Evolutionary conservation across 2,329 filamentous ascomycete species (phyloP), one percentile per base, ranked within the genome.

Genomic region (Neonectria faginata): DNA sequence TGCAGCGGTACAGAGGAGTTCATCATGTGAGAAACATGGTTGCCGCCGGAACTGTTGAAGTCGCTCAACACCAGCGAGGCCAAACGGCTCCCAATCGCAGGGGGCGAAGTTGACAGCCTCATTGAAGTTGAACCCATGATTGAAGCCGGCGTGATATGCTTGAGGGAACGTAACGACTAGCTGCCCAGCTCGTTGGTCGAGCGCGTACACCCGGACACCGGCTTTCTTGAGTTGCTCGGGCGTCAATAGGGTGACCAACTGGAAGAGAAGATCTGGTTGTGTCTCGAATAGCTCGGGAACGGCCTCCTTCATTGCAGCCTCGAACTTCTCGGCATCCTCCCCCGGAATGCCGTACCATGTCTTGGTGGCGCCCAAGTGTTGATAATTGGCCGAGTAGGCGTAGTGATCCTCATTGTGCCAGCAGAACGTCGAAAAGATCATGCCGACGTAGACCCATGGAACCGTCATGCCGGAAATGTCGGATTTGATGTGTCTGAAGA

Each of bases 381-480:
- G 96, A 74, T 98, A 99, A 71, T 99, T 99, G 57, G 96, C 92
- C 0, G 96, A 99, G 77, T 98, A 99, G 2, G 96, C 91, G 76
- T 97, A 97, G 76, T 99, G 96, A 74, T 99, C 96, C 75, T 99
- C 96, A 68, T 97, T 97, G 78, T 99, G 96, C 96, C 96, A 99
- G 79, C 96, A 99, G 76, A 99, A 99, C 0, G 96, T 98, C 0
- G 96, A 99, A 77, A 99, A 99, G 42, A 97, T 97, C 96, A 99
- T 99, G 66, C 96, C 96, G 4, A 99, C 96, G 76, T 99, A 99
- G 3, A 99, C 89, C 96, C 96, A 99, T 0, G 96, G 96, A 8
- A 99, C 95, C 0, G 96, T 99, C 96, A 99, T 99, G 41, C 96
- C 96, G 2, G 96, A 98, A 57, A 99, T 97, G 75, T 99, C 96